These are phyloP conservation scores for Lecanicillium sp. DNA, from an alignment of 2,329 filamentous ascomycete genomes.

Conservation along the genomic window DNA sequence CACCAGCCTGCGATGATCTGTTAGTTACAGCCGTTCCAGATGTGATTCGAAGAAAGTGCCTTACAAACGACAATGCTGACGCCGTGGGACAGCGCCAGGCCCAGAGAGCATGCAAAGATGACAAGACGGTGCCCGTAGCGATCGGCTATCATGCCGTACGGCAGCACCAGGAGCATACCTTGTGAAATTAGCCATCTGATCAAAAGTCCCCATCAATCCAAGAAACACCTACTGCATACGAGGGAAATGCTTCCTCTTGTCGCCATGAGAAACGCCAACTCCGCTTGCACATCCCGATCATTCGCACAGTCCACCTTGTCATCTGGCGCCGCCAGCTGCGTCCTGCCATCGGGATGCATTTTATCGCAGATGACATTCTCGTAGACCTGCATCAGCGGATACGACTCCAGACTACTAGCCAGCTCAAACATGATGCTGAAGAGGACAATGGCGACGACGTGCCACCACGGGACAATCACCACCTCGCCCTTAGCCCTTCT, in stretches of 20 bases:
- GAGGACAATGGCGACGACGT: background rate
- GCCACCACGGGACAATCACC: background rate
- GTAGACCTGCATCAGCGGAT: background rate
- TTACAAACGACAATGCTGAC: background rate
- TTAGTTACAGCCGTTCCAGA: background rate
- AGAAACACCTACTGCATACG: background rate
- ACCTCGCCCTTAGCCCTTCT: no score
- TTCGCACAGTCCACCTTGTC: background rate
- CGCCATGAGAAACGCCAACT: background rate
- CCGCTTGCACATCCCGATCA: background rate
- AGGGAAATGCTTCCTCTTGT: background rate
- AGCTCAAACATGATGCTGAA: background rate
- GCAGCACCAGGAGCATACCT: background rate
- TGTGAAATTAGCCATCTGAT: background rate
- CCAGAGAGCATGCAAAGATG: background rate
- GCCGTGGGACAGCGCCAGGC: background rate
- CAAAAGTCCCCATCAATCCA: background rate
- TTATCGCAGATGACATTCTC: background rate
- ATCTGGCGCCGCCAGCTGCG: no score
- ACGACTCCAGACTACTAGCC: background rate
- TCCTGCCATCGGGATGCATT: background rate
- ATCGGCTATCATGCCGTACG: background rate
- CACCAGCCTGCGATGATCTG: background rate
- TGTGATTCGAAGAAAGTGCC: background rate
- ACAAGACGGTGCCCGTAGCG: background rate